Evolutionary conservation across 1,284 basidiomycete species (phyloP).

Genomic region (Leucoagaricus sp.): DNA sequence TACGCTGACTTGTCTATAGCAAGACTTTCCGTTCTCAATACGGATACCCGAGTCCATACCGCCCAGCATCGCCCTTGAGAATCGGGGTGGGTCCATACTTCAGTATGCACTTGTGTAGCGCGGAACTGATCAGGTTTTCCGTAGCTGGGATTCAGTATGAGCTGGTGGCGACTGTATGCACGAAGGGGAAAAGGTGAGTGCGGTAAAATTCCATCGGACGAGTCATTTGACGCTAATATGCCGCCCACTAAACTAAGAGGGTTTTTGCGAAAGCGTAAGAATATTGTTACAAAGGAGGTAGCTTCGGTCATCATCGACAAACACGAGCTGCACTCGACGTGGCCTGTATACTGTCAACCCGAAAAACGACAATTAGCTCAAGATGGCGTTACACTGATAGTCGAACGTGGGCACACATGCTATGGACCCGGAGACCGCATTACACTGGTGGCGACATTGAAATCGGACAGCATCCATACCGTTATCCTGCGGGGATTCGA

Average conservation of each 20-base stretch:
- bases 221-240: slow-evolving; percentile 1
- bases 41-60: slow-evolving; percentile 86
- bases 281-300: slow-evolving; percentile 56
- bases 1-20: slow-evolving; percentile 29
- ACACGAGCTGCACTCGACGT: slow-evolving; percentile 86
- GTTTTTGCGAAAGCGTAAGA: slow-evolving; percentile 73
- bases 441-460: slow-evolving; percentile 66
- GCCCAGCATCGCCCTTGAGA: slow-evolving; percentile 75
- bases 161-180: slow-evolving; percentile 79
- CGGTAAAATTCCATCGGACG: neutral
- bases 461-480: slow-evolving; percentile 64
- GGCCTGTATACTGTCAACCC: slow-evolving; percentile 83
- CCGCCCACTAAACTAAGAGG: slow-evolving; percentile 44
- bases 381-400: slow-evolving; percentile 71
- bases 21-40: slow-evolving; percentile 81
- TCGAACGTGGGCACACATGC: slow-evolving; percentile 75
- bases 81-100: slow-evolving; percentile 48
- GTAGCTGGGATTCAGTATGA: slow-evolving; percentile 83
- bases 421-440: slow-evolving; percentile 86
- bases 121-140: slow-evolving; percentile 6
- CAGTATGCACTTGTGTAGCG: slow-evolving; percentile 13
- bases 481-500: slow-evolving; percentile 79
- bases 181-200: slow-evolving; percentile 77
- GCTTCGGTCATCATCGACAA: slow-evolving; percentile 82
- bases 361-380: slow-evolving; percentile 69